phyloP scores from a whole-genome alignment of 1,284 basidiomycete genomes.

The Heliocybe sulcata region DNA sequence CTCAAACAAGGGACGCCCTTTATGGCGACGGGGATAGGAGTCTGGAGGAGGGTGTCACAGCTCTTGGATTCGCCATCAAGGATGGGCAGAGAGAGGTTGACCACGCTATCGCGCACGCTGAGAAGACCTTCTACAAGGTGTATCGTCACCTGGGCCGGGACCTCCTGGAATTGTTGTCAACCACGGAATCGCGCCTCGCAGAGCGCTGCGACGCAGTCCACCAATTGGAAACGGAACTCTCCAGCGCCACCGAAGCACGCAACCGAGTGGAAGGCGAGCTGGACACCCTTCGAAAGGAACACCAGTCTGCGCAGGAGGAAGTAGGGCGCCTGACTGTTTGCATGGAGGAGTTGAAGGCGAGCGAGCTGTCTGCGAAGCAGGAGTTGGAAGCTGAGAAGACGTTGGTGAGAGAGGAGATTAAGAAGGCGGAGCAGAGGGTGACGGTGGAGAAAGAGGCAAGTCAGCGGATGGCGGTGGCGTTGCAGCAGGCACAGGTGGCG shows the following conservation, averaged over 20 bases:
- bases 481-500: slow-evolving; percentile 48
- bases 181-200: background rate
- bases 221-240: slow-evolving; percentile 35
- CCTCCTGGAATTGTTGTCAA: background rate
- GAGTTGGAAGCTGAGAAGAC: slow-evolving; percentile 15
- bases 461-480: slow-evolving; percentile 37
- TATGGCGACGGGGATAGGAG: background rate
- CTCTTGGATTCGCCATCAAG: background rate
- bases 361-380: background rate
- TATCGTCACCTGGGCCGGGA: background rate
- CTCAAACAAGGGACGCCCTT: background rate
- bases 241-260: slow-evolving; percentile 20
- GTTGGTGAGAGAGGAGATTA: slow-evolving; percentile 16
- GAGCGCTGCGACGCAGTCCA: slow-evolving; percentile 23
- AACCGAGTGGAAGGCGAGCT: slow-evolving; percentile 9
- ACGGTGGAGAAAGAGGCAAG: slow-evolving; percentile 44
- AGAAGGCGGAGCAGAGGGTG: slow-evolving; percentile 17
- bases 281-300: background rate
- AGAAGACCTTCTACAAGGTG: background rate
- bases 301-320: background rate
- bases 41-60: background rate
- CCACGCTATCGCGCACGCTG: background rate
- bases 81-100: background rate
- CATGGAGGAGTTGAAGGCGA: background rate
- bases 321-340: slow-evolving; percentile 1